phyloP scores from a whole-genome alignment of 306 rosid genomes.

The Lagenaria siceraria region DNA sequence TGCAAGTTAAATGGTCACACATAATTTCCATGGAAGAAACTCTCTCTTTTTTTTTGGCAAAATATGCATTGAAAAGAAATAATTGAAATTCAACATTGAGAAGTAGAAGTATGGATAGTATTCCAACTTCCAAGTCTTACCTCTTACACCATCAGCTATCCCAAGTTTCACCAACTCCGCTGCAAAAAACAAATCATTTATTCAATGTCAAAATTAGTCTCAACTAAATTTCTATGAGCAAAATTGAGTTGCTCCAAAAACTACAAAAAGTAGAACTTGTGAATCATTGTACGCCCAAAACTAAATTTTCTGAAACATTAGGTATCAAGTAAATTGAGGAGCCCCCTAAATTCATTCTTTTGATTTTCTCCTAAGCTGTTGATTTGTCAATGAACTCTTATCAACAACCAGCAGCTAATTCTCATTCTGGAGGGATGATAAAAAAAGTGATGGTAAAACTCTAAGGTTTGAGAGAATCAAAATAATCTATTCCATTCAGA shows the following conservation, averaged over 20 bases:
- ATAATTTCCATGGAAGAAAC: slow-evolving; percentile 5
- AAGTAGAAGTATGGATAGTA: not conserved
- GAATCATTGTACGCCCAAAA: not conserved
- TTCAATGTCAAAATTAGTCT: not conserved
- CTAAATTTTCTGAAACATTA: not conserved
- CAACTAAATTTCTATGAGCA: not conserved
- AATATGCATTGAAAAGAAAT: slow-evolving; percentile 13
- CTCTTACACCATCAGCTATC: slow-evolving; percentile 74
- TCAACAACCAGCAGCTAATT: too few relatives aligned
- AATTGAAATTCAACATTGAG: not conserved
- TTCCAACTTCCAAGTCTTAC: slow-evolving; percentile 27
- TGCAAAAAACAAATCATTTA: slow-evolving; percentile 23
- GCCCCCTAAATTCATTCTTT: not conserved
- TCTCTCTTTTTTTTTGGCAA: slow-evolving; percentile 2
- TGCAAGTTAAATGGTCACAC: not conserved
- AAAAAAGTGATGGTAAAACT: too few relatives aligned
- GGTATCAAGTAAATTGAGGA: not conserved
- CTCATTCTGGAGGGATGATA: too few relatives aligned
- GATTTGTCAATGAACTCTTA: too few relatives aligned
- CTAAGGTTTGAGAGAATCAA: too few relatives aligned
- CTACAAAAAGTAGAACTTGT: not conserved
- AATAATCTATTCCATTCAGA: too few relatives aligned
- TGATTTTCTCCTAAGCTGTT: not conserved
- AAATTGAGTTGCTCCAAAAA: not conserved
- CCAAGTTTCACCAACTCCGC: slow-evolving; percentile 90